phyloP scores from a whole-genome alignment of 768 basidiomycete genomes.

The Russula olivacea region DNA sequence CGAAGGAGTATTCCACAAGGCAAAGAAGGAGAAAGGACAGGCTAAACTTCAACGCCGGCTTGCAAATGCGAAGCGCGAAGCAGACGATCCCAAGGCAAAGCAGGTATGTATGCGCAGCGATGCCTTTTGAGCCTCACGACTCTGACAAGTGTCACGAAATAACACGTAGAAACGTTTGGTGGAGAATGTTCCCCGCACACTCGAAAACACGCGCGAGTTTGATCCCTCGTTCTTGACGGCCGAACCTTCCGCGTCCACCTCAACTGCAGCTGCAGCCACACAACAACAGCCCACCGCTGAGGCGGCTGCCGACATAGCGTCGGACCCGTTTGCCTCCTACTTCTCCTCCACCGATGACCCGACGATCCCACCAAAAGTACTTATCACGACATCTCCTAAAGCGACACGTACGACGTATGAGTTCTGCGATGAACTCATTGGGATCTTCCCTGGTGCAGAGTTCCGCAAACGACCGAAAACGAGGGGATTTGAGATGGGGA shows the following conservation, averaged over 20 bases:
- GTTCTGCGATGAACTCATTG: conserved; percentile 87
- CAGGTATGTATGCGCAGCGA: conserved; percentile 47
- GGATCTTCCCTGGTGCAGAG: conserved; percentile 88
- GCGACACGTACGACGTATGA: conserved; percentile 86
- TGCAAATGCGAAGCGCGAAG: conserved; percentile 70
- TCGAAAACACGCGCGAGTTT: conserved; percentile 89
- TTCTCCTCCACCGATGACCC: conserved; percentile 65
- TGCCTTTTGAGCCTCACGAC: background rate
- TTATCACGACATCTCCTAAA: conserved; percentile 86
- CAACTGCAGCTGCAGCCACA: conserved; percentile 4
- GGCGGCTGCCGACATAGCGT: conserved; percentile 58
- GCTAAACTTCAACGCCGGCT: conserved; percentile 76
- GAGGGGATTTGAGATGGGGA: conserved; percentile 84
- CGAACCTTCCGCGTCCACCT: conserved; percentile 32
- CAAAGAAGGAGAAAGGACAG: conserved; percentile 72
- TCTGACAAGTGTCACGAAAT: background rate
- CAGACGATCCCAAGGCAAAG: conserved; percentile 67
- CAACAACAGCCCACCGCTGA: conserved; percentile 46
- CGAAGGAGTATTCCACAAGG: conserved; percentile 66
- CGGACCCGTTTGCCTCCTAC: conserved; percentile 74
- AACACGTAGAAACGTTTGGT: conserved; percentile 63
- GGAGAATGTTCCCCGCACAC: conserved; percentile 83
- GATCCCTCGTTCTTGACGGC: conserved; percentile 62
- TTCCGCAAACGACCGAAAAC: conserved; percentile 83
- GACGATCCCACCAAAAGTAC: conserved; percentile 71